phyloP scores from a whole-genome alignment of 371 early-diverging fungal genomes.

The Mucor saturninus region DNA sequence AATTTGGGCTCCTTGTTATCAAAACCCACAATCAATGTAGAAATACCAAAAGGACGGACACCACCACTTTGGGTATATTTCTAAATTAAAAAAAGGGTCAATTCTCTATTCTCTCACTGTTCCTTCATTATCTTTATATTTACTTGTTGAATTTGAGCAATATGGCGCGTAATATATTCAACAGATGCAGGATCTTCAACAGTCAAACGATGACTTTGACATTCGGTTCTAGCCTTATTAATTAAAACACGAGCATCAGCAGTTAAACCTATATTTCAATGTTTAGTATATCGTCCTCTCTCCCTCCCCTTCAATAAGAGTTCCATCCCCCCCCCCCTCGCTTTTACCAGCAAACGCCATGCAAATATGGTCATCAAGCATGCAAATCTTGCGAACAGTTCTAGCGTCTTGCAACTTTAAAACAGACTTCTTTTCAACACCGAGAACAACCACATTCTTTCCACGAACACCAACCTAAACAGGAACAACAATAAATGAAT shows the following conservation, averaged over 20 bases:
- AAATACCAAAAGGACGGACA: slow-evolving; percentile 99
- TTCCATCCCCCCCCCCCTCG: too few relatives aligned
- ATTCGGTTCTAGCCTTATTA: slow-evolving; percentile 97
- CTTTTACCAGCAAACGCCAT: slow-evolving; percentile 93
- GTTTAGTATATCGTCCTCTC: neutral
- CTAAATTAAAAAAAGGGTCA: slow-evolving; percentile 41
- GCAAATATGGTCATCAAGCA: slow-evolving; percentile 96
- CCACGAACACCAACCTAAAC: slow-evolving; percentile 96
- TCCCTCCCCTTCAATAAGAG: neutral
- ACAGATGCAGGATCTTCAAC: slow-evolving; percentile 98
- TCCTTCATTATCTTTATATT: neutral
- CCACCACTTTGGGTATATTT: slow-evolving; percentile 99
- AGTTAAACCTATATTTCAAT: slow-evolving; percentile 70
- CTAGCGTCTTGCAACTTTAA: slow-evolving; percentile 97
- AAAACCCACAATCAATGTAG: slow-evolving; percentile 96
- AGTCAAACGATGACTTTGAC: slow-evolving; percentile 95
- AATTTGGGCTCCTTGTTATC: slow-evolving; percentile 88
- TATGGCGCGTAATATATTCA: slow-evolving; percentile 97
- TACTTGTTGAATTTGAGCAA: slow-evolving; percentile 97
- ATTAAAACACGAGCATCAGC: slow-evolving; percentile 98
- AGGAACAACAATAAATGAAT: neutral
- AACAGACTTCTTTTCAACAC: slow-evolving; percentile 97
- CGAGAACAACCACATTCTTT: slow-evolving; percentile 90
- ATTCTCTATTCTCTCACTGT: neutral
- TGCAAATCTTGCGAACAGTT: slow-evolving; percentile 95